phyloP scores from a whole-genome alignment of 331 rosid genomes.

The Malus hybrid region DNA sequence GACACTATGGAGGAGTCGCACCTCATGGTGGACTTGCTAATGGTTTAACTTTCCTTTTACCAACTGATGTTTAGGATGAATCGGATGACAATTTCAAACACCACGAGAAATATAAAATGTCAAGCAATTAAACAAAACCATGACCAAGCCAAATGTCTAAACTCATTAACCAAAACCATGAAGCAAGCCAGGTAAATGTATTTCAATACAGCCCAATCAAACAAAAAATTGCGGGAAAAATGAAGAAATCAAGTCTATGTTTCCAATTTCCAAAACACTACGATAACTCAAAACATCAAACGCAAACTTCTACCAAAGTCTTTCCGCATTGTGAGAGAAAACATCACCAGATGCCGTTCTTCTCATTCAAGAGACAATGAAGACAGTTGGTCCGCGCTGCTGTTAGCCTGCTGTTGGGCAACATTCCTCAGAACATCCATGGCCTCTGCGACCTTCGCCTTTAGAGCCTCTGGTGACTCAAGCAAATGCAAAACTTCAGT shows the following conservation, averaged over 20 bases:
- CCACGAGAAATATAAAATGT: no score
- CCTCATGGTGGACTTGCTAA: no score
- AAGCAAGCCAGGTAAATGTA: neutral
- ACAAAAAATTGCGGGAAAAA: neutral
- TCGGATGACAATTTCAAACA: no score
- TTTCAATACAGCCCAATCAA: neutral
- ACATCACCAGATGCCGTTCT: neutral
- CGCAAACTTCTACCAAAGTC: neutral
- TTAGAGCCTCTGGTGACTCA: slow-evolving; percentile 71
- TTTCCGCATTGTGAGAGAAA: neutral
- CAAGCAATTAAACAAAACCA: no score
- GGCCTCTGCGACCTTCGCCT: slow-evolving; percentile 76
- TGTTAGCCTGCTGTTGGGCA: slow-evolving; percentile 45
- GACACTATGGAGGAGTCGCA: no score
- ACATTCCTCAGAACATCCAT: slow-evolving; percentile 71
- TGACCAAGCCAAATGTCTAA: neutral
- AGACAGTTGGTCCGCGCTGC: slow-evolving; percentile 47
- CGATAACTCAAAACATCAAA: neutral
- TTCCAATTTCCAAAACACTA: neutral
- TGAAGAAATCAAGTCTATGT: neutral
- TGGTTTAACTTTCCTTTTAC: no score
- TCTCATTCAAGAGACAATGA: slow-evolving; percentile 41
- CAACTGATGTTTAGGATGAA: no score
- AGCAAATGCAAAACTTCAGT: slow-evolving; percentile 76
- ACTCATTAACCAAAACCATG: neutral